Base-by-base conservation (phyloP, 2,329 filamentous ascomycete genomes). In the Phyllosticta ampelicida region DNA sequence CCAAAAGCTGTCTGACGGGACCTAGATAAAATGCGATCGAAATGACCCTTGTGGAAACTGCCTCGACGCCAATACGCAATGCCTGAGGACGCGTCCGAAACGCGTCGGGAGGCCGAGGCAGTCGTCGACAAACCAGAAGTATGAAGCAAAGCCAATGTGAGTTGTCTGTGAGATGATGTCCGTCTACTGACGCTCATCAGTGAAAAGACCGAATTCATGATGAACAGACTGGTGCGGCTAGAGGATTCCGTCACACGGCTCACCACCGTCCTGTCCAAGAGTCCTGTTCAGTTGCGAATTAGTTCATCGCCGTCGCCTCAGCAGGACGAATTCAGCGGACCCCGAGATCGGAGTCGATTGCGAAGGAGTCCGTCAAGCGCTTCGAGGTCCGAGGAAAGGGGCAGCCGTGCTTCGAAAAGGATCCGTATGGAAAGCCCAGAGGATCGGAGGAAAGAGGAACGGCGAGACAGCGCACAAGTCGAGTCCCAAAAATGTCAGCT, bases 21-120 rank as follows among this genome's bases (percentile, higher is more conserved):
- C 19, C n/a, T 28, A 70, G 68, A 67, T 71, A 26, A 71, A 69
- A 61, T 71, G 69, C 50, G 65, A 71, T 58, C 66, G 69, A 21
- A 64, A 69, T 51, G 66, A 69, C 18, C 69, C 69, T 30, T 71
- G 69, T 51, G 61, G 62, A 26, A 70, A 67, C 48, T 71, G 69
- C 51, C 51, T 63, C 52, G 57, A 54, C 28, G 62, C 65, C 9
- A 66, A 66, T 55, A 60, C 61, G 8, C 61, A 67, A 10, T 71
- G 68, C 54, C 63, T 70, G n/a, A 66, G 69, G 16, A 68, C 67
- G 28, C 64, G 57, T 3, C 53, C 49, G 2, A 59, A 51, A 26
- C 57, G 53, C 18, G 53, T 54, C 23, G 57, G 57, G 5, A 48
- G 57, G 18, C 57, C 57, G 10, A 53, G 57, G 36, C 56, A 54